A percentile compares a stretch with the other conserved stretches of the same genome.
phyloP scores from a whole-genome alignment of 2,329 filamentous ascomycete species.

The Oidium heveae region DNA sequence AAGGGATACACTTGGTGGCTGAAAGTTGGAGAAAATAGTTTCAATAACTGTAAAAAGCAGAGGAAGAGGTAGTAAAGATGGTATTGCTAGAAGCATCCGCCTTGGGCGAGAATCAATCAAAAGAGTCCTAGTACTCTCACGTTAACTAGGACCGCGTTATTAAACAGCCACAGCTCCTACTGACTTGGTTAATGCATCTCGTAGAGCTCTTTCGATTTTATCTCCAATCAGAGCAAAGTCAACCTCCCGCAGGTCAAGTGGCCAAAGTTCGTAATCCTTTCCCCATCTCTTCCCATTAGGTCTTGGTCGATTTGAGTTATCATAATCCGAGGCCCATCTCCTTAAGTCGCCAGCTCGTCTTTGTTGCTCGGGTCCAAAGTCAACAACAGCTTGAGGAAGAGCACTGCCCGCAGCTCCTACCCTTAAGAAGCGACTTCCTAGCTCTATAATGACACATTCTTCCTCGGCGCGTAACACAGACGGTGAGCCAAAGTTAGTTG shows the following conservation, averaged over 20 bases:
- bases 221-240: slow-evolving; percentile 66
- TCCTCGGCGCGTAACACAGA: slow-evolving; percentile 49
- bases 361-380: slow-evolving; percentile 51
- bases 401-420: slow-evolving; percentile 74
- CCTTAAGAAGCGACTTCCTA: slow-evolving; percentile 55
- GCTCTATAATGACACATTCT: slow-evolving; percentile 58
- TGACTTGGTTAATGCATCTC: slow-evolving; percentile 61
- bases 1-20: slow-evolving; percentile 56
- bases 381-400: slow-evolving; percentile 41
- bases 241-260: slow-evolving; percentile 41
- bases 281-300: slow-evolving; percentile 31
- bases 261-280: slow-evolving; percentile 49
- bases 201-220: slow-evolving; percentile 58
- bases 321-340: slow-evolving; percentile 33
- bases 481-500: slow-evolving; percentile 31
- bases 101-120: slow-evolving; percentile 53
- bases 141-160: slow-evolving; percentile 2
- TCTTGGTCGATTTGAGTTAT: slow-evolving; percentile 22
- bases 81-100: slow-evolving; percentile 49
- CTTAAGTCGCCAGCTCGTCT: slow-evolving; percentile 63
- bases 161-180: slow-evolving; percentile 19
- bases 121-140: slow-evolving; percentile 23
- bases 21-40: slow-evolving; percentile 58
- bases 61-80: slow-evolving; percentile 52
- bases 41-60: slow-evolving; percentile 52